Conservation (phyloP, 495 filamentous ascomycete species). For the Aspergillus heteromorphus region DNA sequence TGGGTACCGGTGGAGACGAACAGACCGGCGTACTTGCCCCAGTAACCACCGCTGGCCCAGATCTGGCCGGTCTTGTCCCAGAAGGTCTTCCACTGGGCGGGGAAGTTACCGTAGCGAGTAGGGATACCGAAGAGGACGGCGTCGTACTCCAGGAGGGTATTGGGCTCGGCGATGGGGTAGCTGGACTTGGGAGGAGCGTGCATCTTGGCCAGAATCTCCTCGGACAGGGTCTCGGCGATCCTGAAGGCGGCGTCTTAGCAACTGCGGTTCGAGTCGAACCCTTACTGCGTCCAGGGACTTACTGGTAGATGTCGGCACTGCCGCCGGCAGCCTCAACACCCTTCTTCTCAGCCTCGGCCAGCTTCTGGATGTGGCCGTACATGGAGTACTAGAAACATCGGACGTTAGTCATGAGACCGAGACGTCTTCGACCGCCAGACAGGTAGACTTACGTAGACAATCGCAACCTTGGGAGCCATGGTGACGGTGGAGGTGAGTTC, state of each 20-base stretch:
- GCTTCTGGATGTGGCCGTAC: conserved; percentile 82
- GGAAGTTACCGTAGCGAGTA: conserved; percentile 98
- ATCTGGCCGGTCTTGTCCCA: conserved; percentile 77
- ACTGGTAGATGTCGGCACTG: conserved; percentile 75
- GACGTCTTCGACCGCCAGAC: neutral
- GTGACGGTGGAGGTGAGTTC: conserved; percentile 32
- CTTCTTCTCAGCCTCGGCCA: conserved; percentile 85
- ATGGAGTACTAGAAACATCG: conserved; percentile 69
- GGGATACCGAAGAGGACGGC: conserved; percentile 93
- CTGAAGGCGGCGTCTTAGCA: conserved; percentile 31
- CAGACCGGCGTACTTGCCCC: conserved; percentile 86
- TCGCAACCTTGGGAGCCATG: conserved; percentile 92
- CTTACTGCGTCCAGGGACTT: conserved; percentile 20
- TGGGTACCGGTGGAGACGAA: conserved; percentile 79
- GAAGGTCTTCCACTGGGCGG: conserved; percentile 91
- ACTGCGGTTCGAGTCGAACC: neutral
- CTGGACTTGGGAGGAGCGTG: conserved; percentile 73
- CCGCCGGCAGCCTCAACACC: conserved; percentile 89
- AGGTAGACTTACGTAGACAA: conserved; percentile 67
- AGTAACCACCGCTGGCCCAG: conserved; percentile 67
- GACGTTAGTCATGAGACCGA: conserved; percentile 10
- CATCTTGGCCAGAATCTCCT: conserved; percentile 84
- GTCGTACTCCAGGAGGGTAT: conserved; percentile 71
- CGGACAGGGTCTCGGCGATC: conserved; percentile 77
- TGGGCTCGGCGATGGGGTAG: conserved; percentile 63